These are phyloP conservation scores for Gremmenia infestans DNA, from an alignment of 2,329 filamentous ascomycete species.

Conservation along the genomic window DNA sequence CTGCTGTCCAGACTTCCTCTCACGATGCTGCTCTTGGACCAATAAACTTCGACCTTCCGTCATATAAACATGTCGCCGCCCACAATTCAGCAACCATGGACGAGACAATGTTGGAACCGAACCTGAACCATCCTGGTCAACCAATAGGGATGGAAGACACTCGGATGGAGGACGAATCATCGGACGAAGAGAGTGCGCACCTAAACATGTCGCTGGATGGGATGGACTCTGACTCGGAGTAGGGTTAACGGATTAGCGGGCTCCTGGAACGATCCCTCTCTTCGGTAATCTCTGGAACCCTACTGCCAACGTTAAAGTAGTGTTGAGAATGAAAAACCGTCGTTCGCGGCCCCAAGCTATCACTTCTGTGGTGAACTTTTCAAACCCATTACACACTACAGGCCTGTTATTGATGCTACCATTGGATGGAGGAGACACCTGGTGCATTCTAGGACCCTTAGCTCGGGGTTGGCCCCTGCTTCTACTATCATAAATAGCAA, in stretches of 20 bases:
- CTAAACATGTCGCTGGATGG: constrained; percentile 28
- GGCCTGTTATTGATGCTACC: too few species aligned
- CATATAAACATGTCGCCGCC: not conserved
- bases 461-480: too few species aligned
- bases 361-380: too few species aligned
- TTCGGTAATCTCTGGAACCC: too few species aligned
- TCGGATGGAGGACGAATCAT: constrained; percentile 30
- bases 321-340: too few species aligned
- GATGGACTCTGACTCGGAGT: constrained; percentile 26
- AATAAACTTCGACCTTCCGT: not conserved
- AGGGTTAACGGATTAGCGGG: not conserved
- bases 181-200: constrained; percentile 44
- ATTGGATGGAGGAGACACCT: too few species aligned
- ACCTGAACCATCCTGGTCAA: not conserved
- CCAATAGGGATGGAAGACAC: constrained; percentile 3
- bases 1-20: not conserved
- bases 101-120: not conserved
- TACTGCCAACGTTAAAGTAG: too few species aligned
- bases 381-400: too few species aligned
- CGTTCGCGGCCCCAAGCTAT: too few species aligned
- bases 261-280: too few species aligned
- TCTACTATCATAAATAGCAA: too few species aligned
- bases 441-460: too few species aligned
- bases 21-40: not conserved
- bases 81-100: not conserved